A percentile compares a stretch with the other conserved stretches of the same genome.
Evolutionary conservation across 2,329 filamentous ascomycete genomes (phyloP).

Genomic region (Beauveria pseudobassiana): DNA sequence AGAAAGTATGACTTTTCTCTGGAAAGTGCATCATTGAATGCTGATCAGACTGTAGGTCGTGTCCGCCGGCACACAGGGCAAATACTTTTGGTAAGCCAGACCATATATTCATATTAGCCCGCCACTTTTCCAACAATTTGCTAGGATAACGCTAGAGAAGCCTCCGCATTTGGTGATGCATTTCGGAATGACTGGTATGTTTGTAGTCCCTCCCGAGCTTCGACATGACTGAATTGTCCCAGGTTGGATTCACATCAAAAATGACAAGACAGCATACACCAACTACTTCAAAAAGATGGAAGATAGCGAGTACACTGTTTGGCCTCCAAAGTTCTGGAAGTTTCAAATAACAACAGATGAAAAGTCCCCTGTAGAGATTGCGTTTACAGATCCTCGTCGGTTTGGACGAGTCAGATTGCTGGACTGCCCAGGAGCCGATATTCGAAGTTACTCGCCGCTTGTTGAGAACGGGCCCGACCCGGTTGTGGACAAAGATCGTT

Average conservation of each 20-base stretch:
- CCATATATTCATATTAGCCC: not conserved
- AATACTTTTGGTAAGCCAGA: slow-evolving; percentile 75
- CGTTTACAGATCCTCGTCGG: slow-evolving; percentile 77
- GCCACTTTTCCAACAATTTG: not conserved
- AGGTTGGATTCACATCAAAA: slow-evolving; percentile 83
- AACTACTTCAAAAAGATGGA: slow-evolving; percentile 72
- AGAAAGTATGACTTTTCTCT: slow-evolving; percentile 38
- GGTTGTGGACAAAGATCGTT: slow-evolving; percentile 67
- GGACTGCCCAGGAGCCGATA: slow-evolving; percentile 67
- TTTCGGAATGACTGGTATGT: slow-evolving; percentile 61
- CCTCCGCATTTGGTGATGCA: slow-evolving; percentile 86
- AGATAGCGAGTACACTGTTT: slow-evolving; percentile 50
- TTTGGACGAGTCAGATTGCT: slow-evolving; percentile 76
- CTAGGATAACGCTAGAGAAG: slow-evolving; percentile 51
- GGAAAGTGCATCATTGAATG: not conserved
- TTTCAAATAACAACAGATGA: slow-evolving; percentile 65
- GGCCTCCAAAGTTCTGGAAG: slow-evolving; percentile 89
- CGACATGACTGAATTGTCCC: slow-evolving; percentile 7
- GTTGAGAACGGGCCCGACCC: slow-evolving; percentile 93
- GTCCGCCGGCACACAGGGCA: slow-evolving; percentile 76
- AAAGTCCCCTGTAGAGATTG: slow-evolving; percentile 49
- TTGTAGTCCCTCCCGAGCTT: not conserved
- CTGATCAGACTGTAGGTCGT: slow-evolving; percentile 33
- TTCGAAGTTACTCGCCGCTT: slow-evolving; percentile 69
- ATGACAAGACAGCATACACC: slow-evolving; percentile 69